Base-by-base conservation (phyloP, 441 rosid genomes). In the Pelargonium citronellum region DNA sequence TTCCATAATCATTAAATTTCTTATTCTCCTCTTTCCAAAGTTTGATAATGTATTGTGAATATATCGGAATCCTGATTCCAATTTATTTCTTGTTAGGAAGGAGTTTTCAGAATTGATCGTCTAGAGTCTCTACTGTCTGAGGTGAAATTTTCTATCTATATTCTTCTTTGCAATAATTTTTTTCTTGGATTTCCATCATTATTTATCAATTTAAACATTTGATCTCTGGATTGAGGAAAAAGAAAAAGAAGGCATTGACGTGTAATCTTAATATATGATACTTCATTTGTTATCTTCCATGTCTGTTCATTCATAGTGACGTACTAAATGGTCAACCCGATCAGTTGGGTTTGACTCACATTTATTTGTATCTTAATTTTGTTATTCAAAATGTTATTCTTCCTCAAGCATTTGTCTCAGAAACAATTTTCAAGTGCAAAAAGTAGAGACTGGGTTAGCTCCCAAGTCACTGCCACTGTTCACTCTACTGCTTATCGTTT, bases 31-130 rank as follows among this genome's bases (percentile, higher is more conserved):
- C 34, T 60, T 22, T 60, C 15, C 12, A 19, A n/a, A 57, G 27
- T 57, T 19, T 57, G 62, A 17, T 19, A 5, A 17, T 57, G 24
- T 57, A 0, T 1, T 17, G 27, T 57, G 27, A 19, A 19, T 44
- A 51, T 69, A 27, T 66, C 4, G 34, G 22, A 66, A 39, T 71
- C 22, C 63, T 69, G 77, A 53, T 66, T 60, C 71, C 47, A 27
- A 16, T 49, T 39, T 73, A 9, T 61, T 4, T 64, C 71, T 75
- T 80, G 55, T 69, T 81, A 94, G 99, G 90, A 86, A 57, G 99
- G 99, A 76, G 81, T 81, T 83, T 94, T 94, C 81, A 87, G 91
- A 78, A 90, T 94, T 77, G 97, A 94, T 84, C 97, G 99, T 30
- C 84, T 94, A 73, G 97, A 94, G 74, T 94, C 96, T 77, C 79